Evolutionary conservation across 495 filamentous ascomycete species (phyloP).

Genomic region (Xylaria grammica): DNA sequence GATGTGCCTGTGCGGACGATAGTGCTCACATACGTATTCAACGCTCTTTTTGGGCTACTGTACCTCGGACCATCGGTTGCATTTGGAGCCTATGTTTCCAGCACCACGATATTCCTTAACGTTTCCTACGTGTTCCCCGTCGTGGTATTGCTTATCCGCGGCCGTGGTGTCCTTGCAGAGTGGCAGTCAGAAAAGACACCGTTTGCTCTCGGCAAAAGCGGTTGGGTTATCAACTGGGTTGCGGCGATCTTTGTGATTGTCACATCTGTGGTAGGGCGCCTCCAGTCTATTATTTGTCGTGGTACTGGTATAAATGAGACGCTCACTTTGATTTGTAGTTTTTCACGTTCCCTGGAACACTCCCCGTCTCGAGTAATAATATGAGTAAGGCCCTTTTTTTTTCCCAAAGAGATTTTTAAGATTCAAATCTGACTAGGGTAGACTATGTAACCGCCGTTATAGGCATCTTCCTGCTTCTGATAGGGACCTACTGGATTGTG

Average conservation of each 20-base stretch:
- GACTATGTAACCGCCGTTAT: conserved; percentile 43
- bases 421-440: conserved; percentile 11
- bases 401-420: not conserved
- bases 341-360: conserved; percentile 39
- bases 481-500: conserved; percentile 35
- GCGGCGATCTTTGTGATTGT: conserved; percentile 37
- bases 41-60: conserved; percentile 40
- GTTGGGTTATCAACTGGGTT: conserved; percentile 33
- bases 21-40: conserved; percentile 39
- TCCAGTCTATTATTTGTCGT: not conserved
- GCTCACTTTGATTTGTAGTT: conserved; percentile 32
- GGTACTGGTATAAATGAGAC: not conserved
- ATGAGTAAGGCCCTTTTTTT: conserved; percentile 34
- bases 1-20: conserved; percentile 42
- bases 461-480: conserved; percentile 39
- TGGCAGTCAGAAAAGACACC: conserved; percentile 28
- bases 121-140: conserved; percentile 42
- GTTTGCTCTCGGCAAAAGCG: conserved; percentile 33
- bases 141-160: conserved; percentile 36
- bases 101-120: conserved; percentile 43
- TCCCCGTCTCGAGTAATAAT: conserved; percentile 34
- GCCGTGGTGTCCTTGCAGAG: conserved; percentile 29
- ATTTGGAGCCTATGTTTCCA: conserved; percentile 41
- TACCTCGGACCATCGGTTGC: conserved; percentile 42
- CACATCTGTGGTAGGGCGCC: conserved; percentile 37